Percentiles rank a stretch among this genome's conserved stretches.
Conservation (phyloP, 331 rosid genomes). For the Rosa hybrid region DNA sequence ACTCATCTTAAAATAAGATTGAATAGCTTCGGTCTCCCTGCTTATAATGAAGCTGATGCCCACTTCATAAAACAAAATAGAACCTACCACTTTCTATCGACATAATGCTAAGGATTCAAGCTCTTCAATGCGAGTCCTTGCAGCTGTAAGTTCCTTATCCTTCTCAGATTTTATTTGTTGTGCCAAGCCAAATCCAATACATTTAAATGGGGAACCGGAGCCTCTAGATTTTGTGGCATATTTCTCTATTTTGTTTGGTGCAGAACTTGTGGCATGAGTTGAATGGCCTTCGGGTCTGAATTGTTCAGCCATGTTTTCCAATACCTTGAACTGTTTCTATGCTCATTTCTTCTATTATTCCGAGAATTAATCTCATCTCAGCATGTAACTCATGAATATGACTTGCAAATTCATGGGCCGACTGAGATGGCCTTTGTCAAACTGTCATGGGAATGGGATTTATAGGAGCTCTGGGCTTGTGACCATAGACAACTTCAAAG, state of each 20-base stretch:
- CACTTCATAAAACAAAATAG: slow-evolving; percentile 26
- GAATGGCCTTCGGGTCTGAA: slow-evolving; percentile 70
- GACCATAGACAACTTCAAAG: too few relatives aligned
- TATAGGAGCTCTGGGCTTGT: too few relatives aligned
- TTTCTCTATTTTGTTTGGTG: slow-evolving; percentile 73
- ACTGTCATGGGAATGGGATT: too few relatives aligned
- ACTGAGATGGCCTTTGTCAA: too few relatives aligned
- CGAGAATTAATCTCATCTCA: too few relatives aligned
- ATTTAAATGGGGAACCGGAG: slow-evolving; percentile 95
- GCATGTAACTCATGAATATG: too few relatives aligned
- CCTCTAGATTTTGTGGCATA: slow-evolving; percentile 70
- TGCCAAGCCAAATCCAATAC: slow-evolving; percentile 86
- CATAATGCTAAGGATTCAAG: slow-evolving; percentile 67
- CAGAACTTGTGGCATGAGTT: slow-evolving; percentile 47
- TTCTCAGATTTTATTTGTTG: slow-evolving; percentile 90
- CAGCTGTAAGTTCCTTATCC: slow-evolving; percentile 76
- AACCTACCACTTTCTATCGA: slow-evolving; percentile 81
- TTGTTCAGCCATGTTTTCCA: slow-evolving; percentile 85
- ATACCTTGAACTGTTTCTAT: slow-evolving; percentile 73
- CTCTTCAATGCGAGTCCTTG: slow-evolving; percentile 80
- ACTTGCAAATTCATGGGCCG: too few relatives aligned
- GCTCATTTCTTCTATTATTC: too few relatives aligned
- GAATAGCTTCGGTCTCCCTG: too few relatives aligned
- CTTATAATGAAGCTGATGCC: not conserved
- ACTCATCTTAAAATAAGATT: too few relatives aligned